Evolutionary conservation across 2,329 filamentous ascomycete genomes (phyloP).

Genomic region (Ustulina deusta): DNA sequence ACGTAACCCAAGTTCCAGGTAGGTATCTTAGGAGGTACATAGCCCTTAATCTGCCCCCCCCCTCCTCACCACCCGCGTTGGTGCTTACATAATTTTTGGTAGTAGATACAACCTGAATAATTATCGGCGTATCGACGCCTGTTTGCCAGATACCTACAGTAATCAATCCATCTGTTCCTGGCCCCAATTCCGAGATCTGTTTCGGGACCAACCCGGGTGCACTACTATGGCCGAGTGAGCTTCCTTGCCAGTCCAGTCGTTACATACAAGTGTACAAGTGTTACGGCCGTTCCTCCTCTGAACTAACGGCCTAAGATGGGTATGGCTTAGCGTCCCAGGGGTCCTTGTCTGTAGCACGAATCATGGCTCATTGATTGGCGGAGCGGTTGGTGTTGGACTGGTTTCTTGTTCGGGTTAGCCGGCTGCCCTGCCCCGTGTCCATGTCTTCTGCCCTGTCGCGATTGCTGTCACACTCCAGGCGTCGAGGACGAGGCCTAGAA

Average conservation of each 20-base stretch:
- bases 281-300: no score
- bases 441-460: no score
- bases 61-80: not conserved
- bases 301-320: no score
- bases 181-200: not conserved
- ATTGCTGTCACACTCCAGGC: conserved; percentile 7
- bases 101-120: not conserved
- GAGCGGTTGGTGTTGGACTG: conserved; percentile 1
- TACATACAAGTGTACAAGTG: no score
- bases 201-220: no score
- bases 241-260: no score
- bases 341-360: conserved; percentile 4
- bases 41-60: not conserved
- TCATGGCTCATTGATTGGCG: conserved; percentile 6
- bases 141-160: not conserved
- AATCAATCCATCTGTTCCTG: not conserved
- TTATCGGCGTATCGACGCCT: not conserved
- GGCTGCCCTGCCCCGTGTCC: not conserved
- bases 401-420: conserved; percentile 14
- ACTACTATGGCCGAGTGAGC: no score
- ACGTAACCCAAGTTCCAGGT: no score
- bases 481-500: conserved; percentile 23
- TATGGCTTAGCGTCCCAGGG: not conserved
- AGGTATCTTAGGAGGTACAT: no score
- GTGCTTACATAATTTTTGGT: not conserved